Percentiles rank a stretch among this genome's conserved stretches.
phyloP scores from a whole-genome alignment of 331 rosid genomes.

The Ulmus americana region DNA sequence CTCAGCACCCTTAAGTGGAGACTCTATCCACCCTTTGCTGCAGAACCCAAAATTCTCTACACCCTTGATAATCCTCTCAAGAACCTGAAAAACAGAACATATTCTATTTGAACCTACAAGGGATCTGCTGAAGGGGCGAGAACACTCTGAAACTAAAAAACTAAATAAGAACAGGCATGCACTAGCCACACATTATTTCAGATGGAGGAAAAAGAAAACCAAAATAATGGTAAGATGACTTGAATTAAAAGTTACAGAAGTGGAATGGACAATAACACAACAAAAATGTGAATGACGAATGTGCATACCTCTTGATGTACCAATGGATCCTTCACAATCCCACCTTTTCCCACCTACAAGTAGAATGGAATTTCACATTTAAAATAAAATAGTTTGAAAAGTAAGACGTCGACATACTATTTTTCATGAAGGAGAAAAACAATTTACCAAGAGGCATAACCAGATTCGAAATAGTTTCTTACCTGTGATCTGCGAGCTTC shows the following conservation, averaged over 20 bases:
- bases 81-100: slow-evolving; percentile 46
- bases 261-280: not conserved
- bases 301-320: slow-evolving; percentile 83
- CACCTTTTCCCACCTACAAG: slow-evolving; percentile 84
- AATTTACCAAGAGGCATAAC: not conserved
- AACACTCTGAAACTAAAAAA: not conserved
- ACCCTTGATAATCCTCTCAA: slow-evolving; percentile 70
- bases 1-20: slow-evolving; percentile 91
- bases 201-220: not conserved
- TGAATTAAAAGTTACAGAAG: not conserved
- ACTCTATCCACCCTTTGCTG: slow-evolving; percentile 75
- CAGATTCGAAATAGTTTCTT: slow-evolving; percentile 19
- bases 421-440: not conserved
- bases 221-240: not conserved
- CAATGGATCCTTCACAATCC: slow-evolving; percentile 81
- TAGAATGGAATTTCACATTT: slow-evolving; percentile 19
- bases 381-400: slow-evolving; percentile 2
- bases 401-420: not conserved
- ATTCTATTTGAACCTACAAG: not conserved
- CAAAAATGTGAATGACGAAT: not conserved
- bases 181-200: not conserved
- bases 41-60: slow-evolving; percentile 74
- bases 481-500: slow-evolving; percentile 90
- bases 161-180: not conserved
- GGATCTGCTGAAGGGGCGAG: no score